These are phyloP conservation scores for Candida ipomoeae DNA, from an alignment of 805 yeast species.

Conservation along the genomic window DNA sequence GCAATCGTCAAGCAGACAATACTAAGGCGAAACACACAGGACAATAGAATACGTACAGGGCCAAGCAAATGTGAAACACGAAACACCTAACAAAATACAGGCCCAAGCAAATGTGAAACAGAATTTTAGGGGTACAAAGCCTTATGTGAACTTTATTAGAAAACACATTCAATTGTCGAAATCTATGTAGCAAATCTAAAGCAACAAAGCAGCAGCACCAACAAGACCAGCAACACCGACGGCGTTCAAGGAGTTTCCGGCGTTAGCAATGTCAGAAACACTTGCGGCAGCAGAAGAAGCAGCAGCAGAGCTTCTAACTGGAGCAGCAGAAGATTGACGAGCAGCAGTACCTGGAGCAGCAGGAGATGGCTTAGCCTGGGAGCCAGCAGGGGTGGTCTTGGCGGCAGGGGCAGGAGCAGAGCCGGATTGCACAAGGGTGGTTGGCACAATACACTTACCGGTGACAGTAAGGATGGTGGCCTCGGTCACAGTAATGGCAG, in stretches of 20 bases:
- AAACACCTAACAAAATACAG: too few relatives aligned
- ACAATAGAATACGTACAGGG: too few relatives aligned
- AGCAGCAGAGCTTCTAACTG: slow-evolving; percentile 27
- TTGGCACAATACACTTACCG: slow-evolving; percentile 28
- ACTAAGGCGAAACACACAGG: too few relatives aligned
- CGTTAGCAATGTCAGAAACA: slow-evolving; percentile 25
- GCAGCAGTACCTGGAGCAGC: slow-evolving; percentile 1
- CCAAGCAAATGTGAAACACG: too few relatives aligned
- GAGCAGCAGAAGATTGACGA: not conserved
- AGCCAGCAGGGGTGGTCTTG: slow-evolving; percentile 1
- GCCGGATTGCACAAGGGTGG: slow-evolving; percentile 2
- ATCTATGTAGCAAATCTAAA: not conserved
- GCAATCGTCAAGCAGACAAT: not conserved
- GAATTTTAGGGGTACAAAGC: too few relatives aligned
- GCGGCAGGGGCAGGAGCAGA: slow-evolving; percentile 12
- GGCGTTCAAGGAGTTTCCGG: slow-evolving; percentile 1
- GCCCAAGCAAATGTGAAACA: not conserved
- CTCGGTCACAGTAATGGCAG: slow-evolving; percentile 24
- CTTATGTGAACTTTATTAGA: too few relatives aligned
- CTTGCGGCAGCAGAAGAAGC: slow-evolving; percentile 22
- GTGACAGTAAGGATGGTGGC: slow-evolving; percentile 32
- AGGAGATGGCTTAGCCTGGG: not conserved
- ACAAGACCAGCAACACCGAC: slow-evolving; percentile 11
- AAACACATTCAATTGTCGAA: too few relatives aligned
- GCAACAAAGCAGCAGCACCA: slow-evolving; percentile 12